Conservation (phyloP, 805 yeast genomes). For the Sugiyamaella chiloensis region DNA sequence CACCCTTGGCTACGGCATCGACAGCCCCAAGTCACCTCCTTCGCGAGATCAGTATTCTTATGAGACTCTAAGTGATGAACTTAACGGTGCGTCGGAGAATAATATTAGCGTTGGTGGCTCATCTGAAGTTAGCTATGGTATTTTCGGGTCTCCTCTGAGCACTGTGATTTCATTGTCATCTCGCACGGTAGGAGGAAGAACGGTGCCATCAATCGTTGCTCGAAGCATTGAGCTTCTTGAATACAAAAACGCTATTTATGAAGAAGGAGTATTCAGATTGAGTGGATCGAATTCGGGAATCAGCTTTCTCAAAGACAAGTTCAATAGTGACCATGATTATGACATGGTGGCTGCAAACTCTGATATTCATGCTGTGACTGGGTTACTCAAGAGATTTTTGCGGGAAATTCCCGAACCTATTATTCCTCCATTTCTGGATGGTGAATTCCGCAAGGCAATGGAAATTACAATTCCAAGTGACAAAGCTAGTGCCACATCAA, state of each 20-base stretch:
- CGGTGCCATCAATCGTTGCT: slow-evolving; percentile 71
- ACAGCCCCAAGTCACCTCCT: not conserved
- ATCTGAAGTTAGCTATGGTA: slow-evolving; percentile 9
- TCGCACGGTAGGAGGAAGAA: slow-evolving; percentile 40
- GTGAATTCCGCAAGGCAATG: slow-evolving; percentile 38
- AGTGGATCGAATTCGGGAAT: slow-evolving; percentile 85
- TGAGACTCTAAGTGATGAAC: not conserved
- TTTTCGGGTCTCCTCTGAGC: slow-evolving; percentile 65
- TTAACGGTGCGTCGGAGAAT: not conserved
- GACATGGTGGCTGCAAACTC: slow-evolving; percentile 48
- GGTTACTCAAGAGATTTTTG: slow-evolving; percentile 75
- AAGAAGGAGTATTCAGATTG: slow-evolving; percentile 87
- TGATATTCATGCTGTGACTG: slow-evolving; percentile 85
- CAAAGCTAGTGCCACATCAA: slow-evolving; percentile 30
- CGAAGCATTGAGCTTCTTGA: slow-evolving; percentile 70
- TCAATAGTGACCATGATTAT: slow-evolving; percentile 65
- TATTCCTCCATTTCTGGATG: slow-evolving; percentile 52
- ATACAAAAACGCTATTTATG: slow-evolving; percentile 66
- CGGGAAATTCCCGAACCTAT: slow-evolving; percentile 71
- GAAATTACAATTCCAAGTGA: slow-evolving; percentile 29
- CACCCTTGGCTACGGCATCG: not conserved
- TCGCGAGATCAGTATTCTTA: not conserved
- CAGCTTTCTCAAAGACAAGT: slow-evolving; percentile 61
- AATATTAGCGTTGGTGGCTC: not conserved
- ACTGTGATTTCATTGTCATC: slow-evolving; percentile 53